These are phyloP conservation scores for Candida broadrunensis DNA, from an alignment of 805 yeast genomes.

Conservation along the genomic window DNA sequence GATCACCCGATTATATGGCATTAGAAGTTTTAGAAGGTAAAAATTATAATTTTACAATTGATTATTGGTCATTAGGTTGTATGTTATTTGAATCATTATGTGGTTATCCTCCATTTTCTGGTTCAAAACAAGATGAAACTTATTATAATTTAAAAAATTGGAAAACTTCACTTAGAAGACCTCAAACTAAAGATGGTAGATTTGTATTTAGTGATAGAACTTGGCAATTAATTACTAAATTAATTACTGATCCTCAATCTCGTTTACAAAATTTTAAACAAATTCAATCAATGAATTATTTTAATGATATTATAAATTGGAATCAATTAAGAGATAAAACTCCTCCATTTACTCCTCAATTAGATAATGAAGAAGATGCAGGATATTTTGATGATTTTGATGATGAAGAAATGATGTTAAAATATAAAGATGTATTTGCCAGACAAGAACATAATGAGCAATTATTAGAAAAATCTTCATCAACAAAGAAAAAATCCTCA, in stretches of 20 bases:
- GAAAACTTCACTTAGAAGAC: conserved; percentile 85
- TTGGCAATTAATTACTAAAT: conserved; percentile 79
- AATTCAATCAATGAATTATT: conserved; percentile 75
- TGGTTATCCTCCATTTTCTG: conserved; percentile 97
- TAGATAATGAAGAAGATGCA: conserved; percentile 96
- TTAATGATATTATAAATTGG: conserved; percentile 76
- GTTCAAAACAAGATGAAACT: conserved; percentile 90
- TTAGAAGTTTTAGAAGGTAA: conserved; percentile 93
- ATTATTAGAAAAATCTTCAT: conserved; percentile 58
- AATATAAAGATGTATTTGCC: conserved; percentile 94
- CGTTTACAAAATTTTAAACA: conserved; percentile 80
- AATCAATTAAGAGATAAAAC: conserved; percentile 59
- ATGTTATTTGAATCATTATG: conserved; percentile 94
- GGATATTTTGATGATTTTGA: conserved; percentile 98
- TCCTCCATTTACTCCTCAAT: conserved; percentile 96
- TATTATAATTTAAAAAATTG: conserved; percentile 90
- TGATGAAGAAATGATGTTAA: conserved; percentile 95
- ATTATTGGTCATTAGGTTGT: conserved; percentile 98
- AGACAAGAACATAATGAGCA: conserved; percentile 83
- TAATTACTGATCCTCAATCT: conserved; percentile 75
- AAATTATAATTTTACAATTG: conserved; percentile 92
- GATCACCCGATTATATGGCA: conserved; percentile 99
- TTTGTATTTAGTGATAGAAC: conserved; percentile 94
- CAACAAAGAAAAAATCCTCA: conserved; percentile 33
- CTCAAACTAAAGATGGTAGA: conserved; percentile 87